These are phyloP conservation scores for Hanseniaspora lachancei DNA, from an alignment of 805 yeast genomes.

Conservation along the genomic window DNA sequence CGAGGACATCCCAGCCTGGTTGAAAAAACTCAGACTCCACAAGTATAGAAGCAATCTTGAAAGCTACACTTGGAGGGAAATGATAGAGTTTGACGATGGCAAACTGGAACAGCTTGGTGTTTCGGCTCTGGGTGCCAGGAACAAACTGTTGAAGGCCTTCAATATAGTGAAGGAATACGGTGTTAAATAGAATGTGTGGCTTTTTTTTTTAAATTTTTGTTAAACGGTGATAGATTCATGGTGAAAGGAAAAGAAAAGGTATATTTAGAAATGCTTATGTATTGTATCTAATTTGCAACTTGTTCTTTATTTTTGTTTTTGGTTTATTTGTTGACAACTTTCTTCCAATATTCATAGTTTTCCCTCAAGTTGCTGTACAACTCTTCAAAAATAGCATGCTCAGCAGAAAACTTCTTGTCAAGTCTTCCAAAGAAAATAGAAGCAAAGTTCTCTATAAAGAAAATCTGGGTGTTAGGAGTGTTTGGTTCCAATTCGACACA, in stretches of 20 bases:
- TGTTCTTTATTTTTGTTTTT: not conserved
- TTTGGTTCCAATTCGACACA: slow-evolving; percentile 36
- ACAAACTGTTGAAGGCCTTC: slow-evolving; percentile 85
- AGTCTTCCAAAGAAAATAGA: slow-evolving; percentile 58
- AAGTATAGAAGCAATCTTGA: slow-evolving; percentile 80
- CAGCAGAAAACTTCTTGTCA: slow-evolving; percentile 42
- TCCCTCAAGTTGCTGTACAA: not conserved
- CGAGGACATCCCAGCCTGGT: slow-evolving; percentile 80
- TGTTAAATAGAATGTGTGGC: not conserved
- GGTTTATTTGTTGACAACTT: not conserved
- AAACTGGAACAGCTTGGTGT: slow-evolving; percentile 71
- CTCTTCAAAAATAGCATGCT: slow-evolving; percentile 16
- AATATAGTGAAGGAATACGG: slow-evolving; percentile 55
- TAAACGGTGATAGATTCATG: too few relatives aligned
- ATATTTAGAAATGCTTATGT: not conserved
- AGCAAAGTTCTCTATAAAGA: slow-evolving; percentile 75
- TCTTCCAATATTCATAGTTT: not conserved
- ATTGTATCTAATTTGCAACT: not conserved
- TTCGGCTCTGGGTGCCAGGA: slow-evolving; percentile 86
- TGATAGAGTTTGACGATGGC: slow-evolving; percentile 57
- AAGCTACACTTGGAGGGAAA: slow-evolving; percentile 62
- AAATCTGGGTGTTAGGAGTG: slow-evolving; percentile 61
- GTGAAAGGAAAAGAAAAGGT: not conserved
- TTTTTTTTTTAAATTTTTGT: too few relatives aligned
- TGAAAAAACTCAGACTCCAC: slow-evolving; percentile 77